These are phyloP conservation scores for Nyssa sinensis DNA, from an alignment of 148 eudicot species.

Conservation along the genomic window DNA sequence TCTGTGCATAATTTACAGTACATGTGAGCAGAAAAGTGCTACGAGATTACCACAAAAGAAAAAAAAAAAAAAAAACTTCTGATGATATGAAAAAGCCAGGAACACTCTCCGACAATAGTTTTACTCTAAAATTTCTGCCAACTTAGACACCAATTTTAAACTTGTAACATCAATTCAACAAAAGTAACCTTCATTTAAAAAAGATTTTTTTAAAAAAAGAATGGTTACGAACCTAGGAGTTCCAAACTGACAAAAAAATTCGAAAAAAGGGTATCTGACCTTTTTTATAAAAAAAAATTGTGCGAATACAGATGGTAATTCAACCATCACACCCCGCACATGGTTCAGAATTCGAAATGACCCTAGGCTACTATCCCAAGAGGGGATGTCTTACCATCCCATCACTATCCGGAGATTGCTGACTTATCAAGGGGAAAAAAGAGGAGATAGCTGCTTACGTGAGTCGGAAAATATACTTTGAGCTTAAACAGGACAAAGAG, in stretches of 20 bases:
- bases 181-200: no score
- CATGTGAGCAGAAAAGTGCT: constrained; percentile 1
- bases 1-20: constrained; percentile 30
- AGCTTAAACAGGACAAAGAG: not conserved
- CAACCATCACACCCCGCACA: not conserved
- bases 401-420: no score
- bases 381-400: not conserved
- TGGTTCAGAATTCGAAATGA: not conserved
- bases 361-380: not conserved
- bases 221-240: no score
- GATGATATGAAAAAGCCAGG: not conserved
- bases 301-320: no score
- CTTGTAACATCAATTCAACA: not conserved
- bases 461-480: not conserved
- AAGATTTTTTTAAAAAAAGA: no score
- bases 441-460: not conserved
- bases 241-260: no score
- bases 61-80: not conserved
- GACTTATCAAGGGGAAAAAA: no score
- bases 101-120: not conserved
- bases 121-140: not conserved
- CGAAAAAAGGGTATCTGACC: no score
- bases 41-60: no score
- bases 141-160: not conserved
- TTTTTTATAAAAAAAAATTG: no score